Base-by-base conservation (phyloP, 805 yeast genomes). In the Suhomyces vadensis region DNA sequence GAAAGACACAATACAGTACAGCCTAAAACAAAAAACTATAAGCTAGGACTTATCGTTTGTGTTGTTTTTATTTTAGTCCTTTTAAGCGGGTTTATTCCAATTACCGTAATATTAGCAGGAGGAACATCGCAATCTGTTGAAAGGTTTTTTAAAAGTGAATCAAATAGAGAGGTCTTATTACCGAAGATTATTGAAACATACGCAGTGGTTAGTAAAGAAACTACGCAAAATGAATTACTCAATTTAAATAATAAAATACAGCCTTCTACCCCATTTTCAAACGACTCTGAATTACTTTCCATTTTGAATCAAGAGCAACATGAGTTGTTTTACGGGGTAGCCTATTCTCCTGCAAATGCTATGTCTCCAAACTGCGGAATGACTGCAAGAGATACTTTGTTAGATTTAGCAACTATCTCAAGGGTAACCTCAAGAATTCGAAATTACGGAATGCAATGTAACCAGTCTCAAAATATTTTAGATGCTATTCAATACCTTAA, bases 381-480 rank as follows among this genome's bases (percentile, higher is more conserved):
- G 1, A 65, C 65, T 0, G 60, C 63, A 41, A 63, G 73, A 41
- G 83, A 79, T 3, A 77, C 82, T 0, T 49, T 79, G 36, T 59
- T 76, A 16, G 91, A 85, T 51, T 51, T 85, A 19, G 81, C 82
- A 0, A 55, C 75, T 8, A 50, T 85, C 6, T 79, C 89, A 0
- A 78, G 71, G 22, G 71, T 83, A 0, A 84, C 91, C 0, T 71
- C 73, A 0, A 74, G 80, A 47, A 58, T 85, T 7, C 67, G 83
- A 50, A 71, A 79, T 1, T 81, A 78, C 50, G 85, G 87, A 0
- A 75, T 81, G 42, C 85, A 80, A 49, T 83, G 90, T 50, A 58
- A 72, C 26, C 88, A 83, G 55, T 74, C 76, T 0, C 74, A 70
- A 9, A 58, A 62, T 26, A 74, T 82, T 9, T 60, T 85, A 36